These are phyloP conservation scores for Ascodesmis nigricans DNA, from an alignment of 495 filamentous ascomycete genomes.

Conservation along the genomic window DNA sequence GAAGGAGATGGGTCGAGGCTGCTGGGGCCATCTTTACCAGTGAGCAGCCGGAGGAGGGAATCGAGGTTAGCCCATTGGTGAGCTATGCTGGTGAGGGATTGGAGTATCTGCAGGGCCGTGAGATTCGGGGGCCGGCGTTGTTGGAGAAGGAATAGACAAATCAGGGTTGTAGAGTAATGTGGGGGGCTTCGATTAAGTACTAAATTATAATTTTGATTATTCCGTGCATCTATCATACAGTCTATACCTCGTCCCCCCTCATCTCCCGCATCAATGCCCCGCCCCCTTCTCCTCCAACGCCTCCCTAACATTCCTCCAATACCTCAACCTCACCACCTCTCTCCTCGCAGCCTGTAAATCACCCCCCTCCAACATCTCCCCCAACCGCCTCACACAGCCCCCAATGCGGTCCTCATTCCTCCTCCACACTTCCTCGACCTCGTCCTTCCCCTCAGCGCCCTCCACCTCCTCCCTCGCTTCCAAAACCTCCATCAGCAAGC, in stretches of 20 bases:
- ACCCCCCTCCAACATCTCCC: conserved; percentile 37
- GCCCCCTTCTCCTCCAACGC: conserved; percentile 64
- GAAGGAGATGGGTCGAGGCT: conserved; percentile 57
- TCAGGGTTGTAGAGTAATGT: no score
- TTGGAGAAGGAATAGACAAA: conserved; percentile 55
- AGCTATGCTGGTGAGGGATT: conserved; percentile 93
- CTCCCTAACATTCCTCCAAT: conserved; percentile 78
- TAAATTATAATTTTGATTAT: no score
- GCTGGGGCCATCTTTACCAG: conserved; percentile 58
- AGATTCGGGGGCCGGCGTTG: conserved; percentile 53
- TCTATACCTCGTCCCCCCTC: neutral
- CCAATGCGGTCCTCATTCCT: conserved; percentile 47
- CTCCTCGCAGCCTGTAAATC: conserved; percentile 42
- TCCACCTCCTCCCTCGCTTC: conserved; percentile 73
- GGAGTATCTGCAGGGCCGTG: conserved; percentile 46
- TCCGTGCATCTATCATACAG: no score
- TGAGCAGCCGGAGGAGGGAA: conserved; percentile 41
- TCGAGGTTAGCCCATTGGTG: conserved; percentile 82
- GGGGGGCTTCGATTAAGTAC: no score
- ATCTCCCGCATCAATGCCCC: conserved; percentile 24
- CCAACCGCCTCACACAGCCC: conserved; percentile 36
- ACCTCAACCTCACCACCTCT: conserved; percentile 60
- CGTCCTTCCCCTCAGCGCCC: conserved; percentile 41
- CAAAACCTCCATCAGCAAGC: conserved; percentile 68
- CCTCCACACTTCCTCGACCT: conserved; percentile 34